phyloP scores from a whole-genome alignment of 768 basidiomycete genomes.

The Kwoniella sp. region DNA sequence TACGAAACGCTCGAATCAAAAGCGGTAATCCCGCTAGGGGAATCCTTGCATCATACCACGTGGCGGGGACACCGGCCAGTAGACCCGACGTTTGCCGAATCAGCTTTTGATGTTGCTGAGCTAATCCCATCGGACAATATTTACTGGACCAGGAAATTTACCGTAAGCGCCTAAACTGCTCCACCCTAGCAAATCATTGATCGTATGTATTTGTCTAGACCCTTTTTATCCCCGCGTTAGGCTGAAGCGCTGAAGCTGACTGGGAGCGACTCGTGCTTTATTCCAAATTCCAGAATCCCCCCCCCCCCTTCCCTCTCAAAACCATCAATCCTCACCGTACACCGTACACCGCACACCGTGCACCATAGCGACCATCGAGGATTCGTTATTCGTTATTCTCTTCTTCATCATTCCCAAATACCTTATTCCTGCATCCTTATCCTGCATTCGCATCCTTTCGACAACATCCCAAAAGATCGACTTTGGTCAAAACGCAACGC shows the following conservation, averaged over 20 bases:
- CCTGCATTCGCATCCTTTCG: conserved; percentile 10
- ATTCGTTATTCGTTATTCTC: conserved; percentile 23
- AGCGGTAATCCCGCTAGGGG: not conserved
- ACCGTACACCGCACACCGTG: not conserved
- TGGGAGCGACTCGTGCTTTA: conserved; percentile 1
- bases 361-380: not conserved
- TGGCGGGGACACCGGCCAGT: not conserved
- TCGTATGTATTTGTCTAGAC: not conserved
- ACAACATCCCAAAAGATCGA: conserved; percentile 8
- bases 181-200: not conserved
- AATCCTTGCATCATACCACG: no score
- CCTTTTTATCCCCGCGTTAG: not conserved
- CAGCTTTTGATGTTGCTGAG: not conserved
- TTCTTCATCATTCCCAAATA: conserved; percentile 11
- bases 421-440: conserved; percentile 1
- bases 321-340: not conserved
- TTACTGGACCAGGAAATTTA: not conserved
- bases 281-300: conserved; percentile 13
- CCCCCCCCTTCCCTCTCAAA: not conserved
- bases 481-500: no score
- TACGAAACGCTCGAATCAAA: not conserved
- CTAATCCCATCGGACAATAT: not conserved
- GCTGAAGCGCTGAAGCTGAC: not conserved
- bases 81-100: not conserved
- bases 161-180: not conserved